These are phyloP conservation scores for Penicillium janthinellum DNA, from an alignment of 2,329 filamentous ascomycete genomes.

Conservation along the genomic window DNA sequence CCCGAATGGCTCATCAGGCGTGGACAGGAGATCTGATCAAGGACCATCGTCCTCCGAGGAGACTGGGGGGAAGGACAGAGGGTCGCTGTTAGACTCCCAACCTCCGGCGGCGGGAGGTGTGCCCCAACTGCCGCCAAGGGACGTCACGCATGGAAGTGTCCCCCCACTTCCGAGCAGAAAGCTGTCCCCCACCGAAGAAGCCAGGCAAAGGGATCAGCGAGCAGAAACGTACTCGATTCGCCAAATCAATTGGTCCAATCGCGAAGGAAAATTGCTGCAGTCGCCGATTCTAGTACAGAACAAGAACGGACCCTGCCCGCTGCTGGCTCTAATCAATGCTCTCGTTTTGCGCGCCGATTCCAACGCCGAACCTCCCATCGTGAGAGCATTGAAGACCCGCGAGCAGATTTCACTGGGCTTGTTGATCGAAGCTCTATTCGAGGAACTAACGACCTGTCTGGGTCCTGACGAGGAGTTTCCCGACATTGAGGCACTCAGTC, in stretches of 20 bases:
- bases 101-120: not conserved
- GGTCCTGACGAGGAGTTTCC: slow-evolving; percentile 71
- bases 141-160: slow-evolving; percentile 3
- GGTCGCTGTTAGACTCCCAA: not conserved
- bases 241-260: slow-evolving; percentile 83
- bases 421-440: slow-evolving; percentile 85
- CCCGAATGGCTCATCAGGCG: slow-evolving; percentile 6
- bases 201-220: slow-evolving; percentile 48
- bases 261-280: slow-evolving; percentile 63
- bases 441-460: slow-evolving; percentile 82
- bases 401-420: slow-evolving; percentile 88
- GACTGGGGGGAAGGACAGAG: not conserved
- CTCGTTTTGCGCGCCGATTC: slow-evolving; percentile 79
- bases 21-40: slow-evolving; percentile 9
- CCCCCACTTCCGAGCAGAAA: slow-evolving; percentile 12
- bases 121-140: not conserved
- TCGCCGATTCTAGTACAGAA: slow-evolving; percentile 92
- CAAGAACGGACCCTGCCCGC: slow-evolving; percentile 87
- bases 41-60: slow-evolving; percentile 16
- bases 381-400: slow-evolving; percentile 73
- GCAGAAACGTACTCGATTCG: slow-evolving; percentile 91
- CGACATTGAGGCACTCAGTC: slow-evolving; percentile 84
- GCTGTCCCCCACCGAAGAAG: slow-evolving; percentile 35
- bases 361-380: slow-evolving; percentile 67
- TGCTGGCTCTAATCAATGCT: slow-evolving; percentile 91